Evolutionary conservation across 2,329 filamentous ascomycete species (phyloP).

Genomic region (Leptographium lundbergii): DNA sequence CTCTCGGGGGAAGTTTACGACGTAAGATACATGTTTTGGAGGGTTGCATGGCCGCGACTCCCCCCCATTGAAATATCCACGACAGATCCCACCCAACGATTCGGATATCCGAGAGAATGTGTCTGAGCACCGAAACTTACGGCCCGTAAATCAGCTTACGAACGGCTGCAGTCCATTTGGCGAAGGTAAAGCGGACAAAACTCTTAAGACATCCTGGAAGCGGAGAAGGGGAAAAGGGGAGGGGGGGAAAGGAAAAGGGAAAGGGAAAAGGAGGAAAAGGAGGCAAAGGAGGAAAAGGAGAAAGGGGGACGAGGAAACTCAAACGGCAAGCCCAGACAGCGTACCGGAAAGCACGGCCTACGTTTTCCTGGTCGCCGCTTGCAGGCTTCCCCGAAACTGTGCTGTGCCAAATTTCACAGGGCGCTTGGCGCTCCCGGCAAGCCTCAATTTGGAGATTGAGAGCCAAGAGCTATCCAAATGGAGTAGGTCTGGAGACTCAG

Average conservation of each 20-base stretch:
- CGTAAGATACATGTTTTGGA: not conserved
- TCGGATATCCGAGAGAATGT: not conserved
- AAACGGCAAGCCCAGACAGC: not conserved
- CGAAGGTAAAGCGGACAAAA: too few species aligned
- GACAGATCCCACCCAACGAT: not conserved
- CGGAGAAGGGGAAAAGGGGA: not conserved
- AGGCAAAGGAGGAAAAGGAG: too few species aligned
- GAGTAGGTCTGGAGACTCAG: too few species aligned
- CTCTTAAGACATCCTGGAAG: not conserved
- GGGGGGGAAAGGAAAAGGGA: not conserved
- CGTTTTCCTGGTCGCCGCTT: not conserved
- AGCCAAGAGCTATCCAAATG: too few species aligned
- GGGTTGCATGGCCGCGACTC: not conserved
- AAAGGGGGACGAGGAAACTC: not conserved
- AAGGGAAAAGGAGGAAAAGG: not conserved
- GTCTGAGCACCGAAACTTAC: not conserved
- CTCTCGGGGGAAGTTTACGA: slow-evolving; percentile 1
- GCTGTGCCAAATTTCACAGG: not conserved
- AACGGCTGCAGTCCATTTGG: not conserved
- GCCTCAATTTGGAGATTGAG: too few species aligned
- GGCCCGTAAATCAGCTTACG: not conserved
- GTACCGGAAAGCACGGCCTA: not conserved
- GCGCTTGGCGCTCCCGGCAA: not conserved
- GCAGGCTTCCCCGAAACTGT: not conserved
- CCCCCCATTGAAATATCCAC: not conserved